These are phyloP conservation scores for Penicillium fuscoglaucum DNA, from an alignment of 2,329 filamentous ascomycete species.

Conservation along the genomic window DNA sequence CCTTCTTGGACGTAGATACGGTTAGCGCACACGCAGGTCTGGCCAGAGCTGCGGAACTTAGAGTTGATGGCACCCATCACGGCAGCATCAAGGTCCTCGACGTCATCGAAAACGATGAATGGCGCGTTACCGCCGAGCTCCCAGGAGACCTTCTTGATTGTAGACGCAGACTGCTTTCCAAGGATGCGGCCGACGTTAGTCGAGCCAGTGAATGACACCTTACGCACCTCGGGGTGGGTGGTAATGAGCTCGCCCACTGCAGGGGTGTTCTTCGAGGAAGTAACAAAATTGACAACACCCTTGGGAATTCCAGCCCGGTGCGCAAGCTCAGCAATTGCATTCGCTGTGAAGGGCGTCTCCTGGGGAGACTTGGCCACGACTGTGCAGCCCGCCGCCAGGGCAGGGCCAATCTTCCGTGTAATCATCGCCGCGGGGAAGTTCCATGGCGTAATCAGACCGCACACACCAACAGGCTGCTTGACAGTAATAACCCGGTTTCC, in stretches of 20 bases:
- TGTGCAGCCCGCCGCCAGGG: conserved; percentile 89
- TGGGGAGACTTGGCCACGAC: conserved; percentile 88
- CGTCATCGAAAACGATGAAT: conserved; percentile 94
- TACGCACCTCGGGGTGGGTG: conserved; percentile 73
- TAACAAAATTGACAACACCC: conserved; percentile 88
- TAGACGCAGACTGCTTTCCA: conserved; percentile 84
- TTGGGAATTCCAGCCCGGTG: conserved; percentile 84
- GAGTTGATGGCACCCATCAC: conserved; percentile 78
- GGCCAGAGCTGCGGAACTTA: conserved; percentile 92
- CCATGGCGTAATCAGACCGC: conserved; percentile 67
- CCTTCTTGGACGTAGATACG: conserved; percentile 55
- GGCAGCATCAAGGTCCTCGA: conserved; percentile 78
- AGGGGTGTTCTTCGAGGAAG: conserved; percentile 73
- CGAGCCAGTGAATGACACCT: conserved; percentile 89
- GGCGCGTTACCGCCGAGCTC: conserved; percentile 94
- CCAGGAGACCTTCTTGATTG: conserved; percentile 82
- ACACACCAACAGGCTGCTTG: conserved; percentile 67
- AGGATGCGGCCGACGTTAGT: conserved; percentile 69
- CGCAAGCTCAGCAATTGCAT: conserved; percentile 83
- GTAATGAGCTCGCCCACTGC: conserved; percentile 77
- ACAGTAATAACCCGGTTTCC: conserved; percentile 63
- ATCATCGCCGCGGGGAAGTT: conserved; percentile 62
- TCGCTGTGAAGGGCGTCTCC: conserved; percentile 88
- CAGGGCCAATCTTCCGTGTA: conserved; percentile 54
- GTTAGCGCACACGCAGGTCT: conserved; percentile 87